These are phyloP conservation scores for Suhomyces pyralidae DNA, from an alignment of 805 yeast genomes.

Conservation along the genomic window DNA sequence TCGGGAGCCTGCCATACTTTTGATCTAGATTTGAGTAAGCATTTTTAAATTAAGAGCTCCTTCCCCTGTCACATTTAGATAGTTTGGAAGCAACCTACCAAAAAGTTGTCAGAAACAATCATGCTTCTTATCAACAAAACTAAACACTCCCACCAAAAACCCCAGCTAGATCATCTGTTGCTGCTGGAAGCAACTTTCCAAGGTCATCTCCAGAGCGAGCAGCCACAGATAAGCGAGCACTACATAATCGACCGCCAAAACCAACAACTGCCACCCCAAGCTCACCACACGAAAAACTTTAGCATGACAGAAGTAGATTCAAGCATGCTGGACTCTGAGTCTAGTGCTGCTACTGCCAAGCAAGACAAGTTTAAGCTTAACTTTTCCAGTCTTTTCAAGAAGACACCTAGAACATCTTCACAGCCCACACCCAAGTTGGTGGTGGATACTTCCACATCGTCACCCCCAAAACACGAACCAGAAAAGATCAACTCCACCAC, in stretches of 20 bases:
- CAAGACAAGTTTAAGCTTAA: constrained; percentile 10
- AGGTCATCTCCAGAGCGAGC: not conserved
- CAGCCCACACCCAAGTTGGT: constrained; percentile 1
- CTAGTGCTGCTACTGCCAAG: not conserved
- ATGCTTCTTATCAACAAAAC: not conserved
- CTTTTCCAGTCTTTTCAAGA: constrained; percentile 11
- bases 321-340: not conserved
- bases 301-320: not conserved
- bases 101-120: not conserved
- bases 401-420: constrained; percentile 1
- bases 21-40: not conserved
- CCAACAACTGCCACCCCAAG: not conserved
- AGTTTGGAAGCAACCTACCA: not conserved
- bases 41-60: not conserved
- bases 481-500: not conserved
- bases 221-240: not conserved
- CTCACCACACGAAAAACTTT: not conserved
- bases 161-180: not conserved
- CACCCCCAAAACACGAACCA: not conserved
- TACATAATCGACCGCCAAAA: not conserved
- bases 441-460: not conserved
- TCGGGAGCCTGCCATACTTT: not conserved
- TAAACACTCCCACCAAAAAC: not conserved
- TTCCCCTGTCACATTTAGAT: not conserved
- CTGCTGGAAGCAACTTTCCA: not conserved